Base-by-base conservation (phyloP, 805 yeast species). In the Cyberlindnera misumaiensis region DNA sequence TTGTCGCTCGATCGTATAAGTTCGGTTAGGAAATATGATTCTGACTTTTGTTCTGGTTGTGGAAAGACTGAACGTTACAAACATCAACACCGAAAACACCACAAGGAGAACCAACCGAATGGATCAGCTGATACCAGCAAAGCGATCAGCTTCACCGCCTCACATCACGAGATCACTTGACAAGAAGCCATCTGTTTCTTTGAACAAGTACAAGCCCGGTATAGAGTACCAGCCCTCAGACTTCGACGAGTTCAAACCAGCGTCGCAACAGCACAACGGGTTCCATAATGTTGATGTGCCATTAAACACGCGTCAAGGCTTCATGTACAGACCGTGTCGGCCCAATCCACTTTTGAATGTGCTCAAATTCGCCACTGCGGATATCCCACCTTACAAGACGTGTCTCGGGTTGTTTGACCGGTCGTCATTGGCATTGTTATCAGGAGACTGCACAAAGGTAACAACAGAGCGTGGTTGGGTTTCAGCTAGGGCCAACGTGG, bases 401-500 rank as follows among this genome's bases (percentile, higher is more conserved):
- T 55, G 86, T 4, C 62, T 82, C 5, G 72, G 79, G 31, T 71
- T 72, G 47, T 80, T 80, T 50, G 97, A 89, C 58, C 63, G 86
- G 43, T 73, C 90, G 0, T 72, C 68, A 9, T 83, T 80, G 1
- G 64, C 80, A 0, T 56, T 63, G 13, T 44, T 77, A 2, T 59
- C 63, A 32, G 62, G 64, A n/a, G 51, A 58, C 11, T 50, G 56
- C n/a, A 46, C 58, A 0, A 54, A 66, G 4, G 80, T 80, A 0
- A 72, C 84, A 1, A 73, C 86, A 1, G 60, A 62, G 4, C 70
- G 67, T 36, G 97, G 97, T 1, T 93, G 95, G 88, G 67, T 93
- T 45, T 77, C 85, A 26, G 76, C 77, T 0, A 62, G 96, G 34
- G 70, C 88, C 5, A 87, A 83, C 57, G 75, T 82, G 2, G 79